Base-by-base conservation (phyloP, 306 rosid genomes). In the Quercus mongolica region DNA sequence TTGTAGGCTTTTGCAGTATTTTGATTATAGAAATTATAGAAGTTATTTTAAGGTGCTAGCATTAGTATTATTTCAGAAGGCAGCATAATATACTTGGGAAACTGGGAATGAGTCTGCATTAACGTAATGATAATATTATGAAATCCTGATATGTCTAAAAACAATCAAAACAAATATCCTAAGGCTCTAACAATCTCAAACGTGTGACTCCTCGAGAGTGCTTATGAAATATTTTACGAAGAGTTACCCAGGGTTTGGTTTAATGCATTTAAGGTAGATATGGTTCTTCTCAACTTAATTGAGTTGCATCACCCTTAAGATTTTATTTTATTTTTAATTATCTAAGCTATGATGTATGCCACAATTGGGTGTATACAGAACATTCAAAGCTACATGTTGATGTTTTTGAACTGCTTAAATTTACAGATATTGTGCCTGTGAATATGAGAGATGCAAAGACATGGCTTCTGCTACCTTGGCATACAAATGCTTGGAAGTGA, bases 401-500 rank as follows among this genome's bases (percentile, higher is more conserved):
- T 26, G 69, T 33, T 33, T 26, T 63, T 28, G 44, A 63, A 15
- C 69, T 26, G 3, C 11, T 63, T 28, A 26, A 63, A 14, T 26
- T 63, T 63, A 10, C 38, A 68, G 72, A n/a, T n/a, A 3, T 19
- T 68, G 72, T n/a, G 52, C 72, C 26, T 3, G 25, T 35, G 52
- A 68, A 68, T 68, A 68, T 10, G 72, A 68, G 72, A 68, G 51
- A 68, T 68, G 49, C 52, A 35, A 68, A 33, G 26, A 68, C 15
- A 68, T 35, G 52, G 72, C 52, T 21, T 35, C 72, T 0, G 72
- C 72, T 68, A 26, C 72, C 38, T 38, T 68, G 49, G 72, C 72
- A 35, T 68, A 68, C 72, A 68, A 68, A 68, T 68, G 72, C 72
- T 18, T 68, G 52, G 72, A 68, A 68, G 72, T 68, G 8, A 46